Evolutionary conservation across 371 early-diverging fungal genomes (phyloP).

Genomic region (Dentiscutata heterogama): DNA sequence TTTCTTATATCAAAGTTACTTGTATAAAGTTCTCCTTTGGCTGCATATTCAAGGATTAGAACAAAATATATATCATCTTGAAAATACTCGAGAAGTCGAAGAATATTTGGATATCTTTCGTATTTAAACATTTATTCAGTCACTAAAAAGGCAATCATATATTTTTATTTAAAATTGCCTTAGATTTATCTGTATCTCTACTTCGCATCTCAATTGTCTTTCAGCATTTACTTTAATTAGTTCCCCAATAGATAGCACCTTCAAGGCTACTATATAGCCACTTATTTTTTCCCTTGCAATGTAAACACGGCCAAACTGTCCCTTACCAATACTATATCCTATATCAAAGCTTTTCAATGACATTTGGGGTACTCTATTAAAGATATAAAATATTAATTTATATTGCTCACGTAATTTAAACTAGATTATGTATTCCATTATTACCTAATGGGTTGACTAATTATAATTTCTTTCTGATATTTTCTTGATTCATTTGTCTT

Average conservation of each 20-base stretch:
- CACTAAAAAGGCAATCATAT: neutral
- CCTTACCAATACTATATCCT: slow-evolving; percentile 93
- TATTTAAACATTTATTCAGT: neutral
- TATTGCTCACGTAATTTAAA: no score
- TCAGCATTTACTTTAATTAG: slow-evolving; percentile 79
- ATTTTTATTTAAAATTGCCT: slow-evolving; percentile 48
- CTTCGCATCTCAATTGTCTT: slow-evolving; percentile 70
- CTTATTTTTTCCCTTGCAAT: slow-evolving; percentile 90
- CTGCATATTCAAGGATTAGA: slow-evolving; percentile 97
- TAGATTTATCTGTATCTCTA: slow-evolving; percentile 85
- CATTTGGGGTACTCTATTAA: no score
- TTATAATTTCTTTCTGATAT: no score
- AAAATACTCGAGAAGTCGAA: slow-evolving; percentile 97
- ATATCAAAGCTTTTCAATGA: slow-evolving; percentile 96
- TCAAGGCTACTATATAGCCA: slow-evolving; percentile 93
- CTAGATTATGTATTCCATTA: no score
- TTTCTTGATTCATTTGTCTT: no score
- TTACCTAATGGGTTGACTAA: no score
- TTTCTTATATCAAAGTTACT: no score
- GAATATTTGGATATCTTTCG: slow-evolving; percentile 84
- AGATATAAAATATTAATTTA: no score
- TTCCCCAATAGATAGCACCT: slow-evolving; percentile 91
- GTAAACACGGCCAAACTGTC: slow-evolving; percentile 99
- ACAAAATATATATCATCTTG: slow-evolving; percentile 94
- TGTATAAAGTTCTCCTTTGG: slow-evolving; percentile 95